phyloP scores from a whole-genome alignment of 768 basidiomycete species.

The Suillus discolor region DNA sequence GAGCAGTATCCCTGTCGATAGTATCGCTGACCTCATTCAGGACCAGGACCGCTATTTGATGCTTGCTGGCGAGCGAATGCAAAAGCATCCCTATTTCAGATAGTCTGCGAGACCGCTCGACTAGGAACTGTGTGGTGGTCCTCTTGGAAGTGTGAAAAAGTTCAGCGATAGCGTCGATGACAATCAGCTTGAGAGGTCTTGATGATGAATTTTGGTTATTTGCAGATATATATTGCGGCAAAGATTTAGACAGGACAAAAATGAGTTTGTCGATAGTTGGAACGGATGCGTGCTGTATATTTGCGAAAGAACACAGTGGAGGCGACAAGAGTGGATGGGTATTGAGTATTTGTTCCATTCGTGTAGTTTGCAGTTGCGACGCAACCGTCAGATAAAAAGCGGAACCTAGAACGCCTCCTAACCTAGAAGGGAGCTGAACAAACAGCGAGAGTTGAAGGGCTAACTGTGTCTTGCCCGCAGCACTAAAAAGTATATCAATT shows the following conservation, averaged over 20 bases:
- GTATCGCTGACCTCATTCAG: conserved; percentile 89
- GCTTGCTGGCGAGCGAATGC: conserved; percentile 65
- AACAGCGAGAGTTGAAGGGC: conserved; percentile 81
- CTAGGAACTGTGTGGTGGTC: conserved; percentile 60
- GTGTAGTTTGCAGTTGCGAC: conserved; percentile 63
- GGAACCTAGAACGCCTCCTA: conserved; percentile 65
- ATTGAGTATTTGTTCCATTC: conserved; percentile 67
- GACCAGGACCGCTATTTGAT: conserved; percentile 75
- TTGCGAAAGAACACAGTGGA: conserved; percentile 46
- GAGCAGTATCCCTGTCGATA: conserved; percentile 43
- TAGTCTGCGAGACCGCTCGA: conserved; percentile 74
- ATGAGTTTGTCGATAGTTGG: conserved; percentile 57
- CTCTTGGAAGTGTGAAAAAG: conserved; percentile 72
- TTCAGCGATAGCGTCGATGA: conserved; percentile 89
- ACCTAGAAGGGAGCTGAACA: conserved; percentile 65
- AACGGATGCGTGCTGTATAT: conserved; percentile 64
- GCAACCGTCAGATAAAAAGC: conserved; percentile 81
- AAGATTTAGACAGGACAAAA: conserved; percentile 52
- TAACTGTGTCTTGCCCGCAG: conserved; percentile 93
- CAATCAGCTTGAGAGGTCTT: conserved; percentile 72
- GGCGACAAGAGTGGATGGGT: conserved; percentile 49
- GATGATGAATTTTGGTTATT: conserved; percentile 30
- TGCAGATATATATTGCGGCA: conserved; percentile 54
- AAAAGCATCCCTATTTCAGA: conserved; percentile 67
- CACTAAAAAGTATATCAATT: conserved; percentile 47